Evolutionary conservation across 2,329 filamentous ascomycete species (phyloP), one percentile per base, ranked within the genome.

Genomic region (Aspergillus ochraceus): DNA sequence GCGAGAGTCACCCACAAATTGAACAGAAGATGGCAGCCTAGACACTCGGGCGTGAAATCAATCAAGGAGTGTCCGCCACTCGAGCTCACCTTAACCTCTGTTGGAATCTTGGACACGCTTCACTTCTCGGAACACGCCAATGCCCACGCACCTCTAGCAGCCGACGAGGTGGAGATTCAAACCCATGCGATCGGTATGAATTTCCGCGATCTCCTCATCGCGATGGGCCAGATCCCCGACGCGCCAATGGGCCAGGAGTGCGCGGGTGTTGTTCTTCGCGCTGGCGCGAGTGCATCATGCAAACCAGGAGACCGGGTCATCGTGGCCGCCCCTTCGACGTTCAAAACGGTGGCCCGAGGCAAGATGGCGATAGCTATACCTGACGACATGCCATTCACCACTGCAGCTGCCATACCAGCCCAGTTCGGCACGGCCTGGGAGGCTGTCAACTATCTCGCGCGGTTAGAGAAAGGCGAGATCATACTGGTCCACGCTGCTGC

Each of bases 401-500:
- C 32, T 17, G 49, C 49, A 11, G 49, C 55, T 3, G 42, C 55
- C 4, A 52, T 63, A 6, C 59, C 55, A 0, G 36, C 55, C n/a
- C 54, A 54, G 1, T 58, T 14, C 64, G 65, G 49, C 62, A 72
- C 57, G 49, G 66, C 19, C 49, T 69, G 8, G 50, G 66, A 60
- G 17, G 39, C 54, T 1, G 29, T 62, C 2, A 19, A 53, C 45
- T 62, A 70, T 17, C 52, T 70, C 6, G 68, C 64, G 4, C 60
- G 60, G 2, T 54, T 72, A 1, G 58, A 63, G 22, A 11, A 54
- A 4, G 65, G 61, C 10, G 68, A 72, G 54, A 59, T 50, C 2
- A 49, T 71, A 24, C 59, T 72, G 2, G 69, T 72, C 14, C 70
- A 72, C 22, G 66, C 70, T 8, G 69, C 63, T 42, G 67, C 70